Evolutionary conservation across 2,329 filamentous ascomycete genomes (phyloP), one percentile per base, ranked within the genome.

Genomic region (Colletotrichum plurivorum): DNA sequence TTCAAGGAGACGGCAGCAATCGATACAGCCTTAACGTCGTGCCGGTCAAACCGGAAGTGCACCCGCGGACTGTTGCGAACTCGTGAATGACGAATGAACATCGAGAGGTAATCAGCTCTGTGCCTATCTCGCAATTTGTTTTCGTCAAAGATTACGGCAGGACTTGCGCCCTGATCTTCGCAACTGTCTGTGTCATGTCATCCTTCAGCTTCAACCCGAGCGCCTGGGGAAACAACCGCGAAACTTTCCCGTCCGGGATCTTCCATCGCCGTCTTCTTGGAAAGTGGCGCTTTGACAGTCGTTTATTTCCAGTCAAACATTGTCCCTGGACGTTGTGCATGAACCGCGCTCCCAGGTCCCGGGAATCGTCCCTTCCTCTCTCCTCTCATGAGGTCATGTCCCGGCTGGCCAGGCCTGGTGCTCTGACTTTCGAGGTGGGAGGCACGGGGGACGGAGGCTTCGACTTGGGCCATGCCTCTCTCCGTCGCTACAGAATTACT

Each of bases 181-280:
- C 8, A 43, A 15, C 18, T n/a, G 51, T 62, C 57, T 16, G 61
- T 59, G 41, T 16, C 63, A 27, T 53, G 61, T 25, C 41, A 55
- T 54, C 54, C 20, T 46, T 51, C 43, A 53, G 13, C 51, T 48
- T 53, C 48, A 31, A 68, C 46, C 63, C 45, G 57, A 58, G 67
- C 67, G 56, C 52, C 43, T 68, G 57, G 27, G 53, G 51, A 68
- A 63, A 70, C 62, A 56, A 55, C 22, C 36, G 58, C 57, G 57
- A 67, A 62, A 67, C 56, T 45, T 48, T 48, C 18, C 52, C 22
- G 56, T 25, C 57, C 39, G 45, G 57, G 62, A 51, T 55, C 31
- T 27, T 54, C 49, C 25, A 46, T 46, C 56, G 25, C 62, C 57
- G 62, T 56, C 49, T 41, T 43, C 54, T 54, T 58, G 60, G 46